These are phyloP conservation scores for Sugiyamaella smithiae DNA, from an alignment of 805 yeast genomes.

Conservation along the genomic window DNA sequence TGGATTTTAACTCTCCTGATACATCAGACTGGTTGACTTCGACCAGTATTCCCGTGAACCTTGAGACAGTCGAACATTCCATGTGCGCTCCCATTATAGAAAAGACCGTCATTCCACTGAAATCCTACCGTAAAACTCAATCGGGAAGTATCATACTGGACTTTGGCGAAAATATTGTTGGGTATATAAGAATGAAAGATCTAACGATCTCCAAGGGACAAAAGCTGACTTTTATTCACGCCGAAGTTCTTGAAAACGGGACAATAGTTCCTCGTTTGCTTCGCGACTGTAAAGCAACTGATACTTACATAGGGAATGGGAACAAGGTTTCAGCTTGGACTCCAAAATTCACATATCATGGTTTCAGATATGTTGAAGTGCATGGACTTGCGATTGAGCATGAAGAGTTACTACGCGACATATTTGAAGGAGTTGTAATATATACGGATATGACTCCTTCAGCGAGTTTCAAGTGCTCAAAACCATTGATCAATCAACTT, in stretches of 20 bases:
- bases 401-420: slow-evolving; percentile 20
- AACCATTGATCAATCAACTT: slow-evolving; percentile 21
- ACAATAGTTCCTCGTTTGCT: slow-evolving; percentile 29
- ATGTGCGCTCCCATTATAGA: neutral
- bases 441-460: slow-evolving; percentile 22
- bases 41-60: neutral
- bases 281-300: slow-evolving; percentile 26
- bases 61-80: neutral
- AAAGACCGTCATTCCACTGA: neutral
- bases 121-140: slow-evolving; percentile 5
- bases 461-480: slow-evolving; percentile 27
- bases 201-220: slow-evolving; percentile 24
- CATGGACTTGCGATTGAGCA: slow-evolving; percentile 20
- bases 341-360: slow-evolving; percentile 30
- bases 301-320: slow-evolving; percentile 25
- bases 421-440: slow-evolving; percentile 23
- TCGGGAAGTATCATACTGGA: slow-evolving; percentile 29
- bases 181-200: slow-evolving; percentile 23
- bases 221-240: slow-evolving; percentile 22
- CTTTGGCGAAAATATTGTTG: slow-evolving; percentile 30
- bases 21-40: neutral
- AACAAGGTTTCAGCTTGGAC: slow-evolving; percentile 12
- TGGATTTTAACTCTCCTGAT: slow-evolving; percentile 21
- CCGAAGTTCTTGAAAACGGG: slow-evolving; percentile 31
- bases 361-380: slow-evolving; percentile 28